Percentiles rank a stretch among this genome's conserved stretches.
phyloP scores from a whole-genome alignment of 2,329 filamentous ascomycete species.

The Elsinoe arachidis region DNA sequence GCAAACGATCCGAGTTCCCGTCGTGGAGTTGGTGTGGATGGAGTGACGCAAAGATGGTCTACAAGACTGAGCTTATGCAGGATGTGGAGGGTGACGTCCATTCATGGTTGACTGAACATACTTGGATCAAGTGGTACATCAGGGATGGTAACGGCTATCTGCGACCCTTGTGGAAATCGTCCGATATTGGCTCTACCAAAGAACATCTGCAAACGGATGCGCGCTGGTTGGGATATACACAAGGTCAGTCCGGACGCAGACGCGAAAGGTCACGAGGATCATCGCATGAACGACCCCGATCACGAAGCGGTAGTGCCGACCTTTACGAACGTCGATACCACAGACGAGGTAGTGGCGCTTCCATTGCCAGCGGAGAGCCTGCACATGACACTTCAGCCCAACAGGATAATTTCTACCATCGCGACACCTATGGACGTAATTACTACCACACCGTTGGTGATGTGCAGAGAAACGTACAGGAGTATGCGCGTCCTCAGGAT shows the following conservation, averaged over 20 bases:
- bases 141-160: constrained; percentile 27
- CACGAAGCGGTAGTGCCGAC: too few species aligned
- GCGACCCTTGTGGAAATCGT: constrained; percentile 24
- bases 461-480: background rate
- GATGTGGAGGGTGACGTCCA: constrained; percentile 24
- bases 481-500: background rate
- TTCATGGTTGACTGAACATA: constrained; percentile 29
- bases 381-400: background rate
- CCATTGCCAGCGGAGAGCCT: background rate
- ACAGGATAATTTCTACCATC: background rate
- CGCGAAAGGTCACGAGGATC: background rate
- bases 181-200: background rate
- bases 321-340: background rate
- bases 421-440: background rate
- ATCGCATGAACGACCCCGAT: background rate
- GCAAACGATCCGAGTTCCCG: constrained; percentile 22
- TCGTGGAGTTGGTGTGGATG: constrained; percentile 33
- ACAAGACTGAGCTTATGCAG: constrained; percentile 19
- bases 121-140: constrained; percentile 32
- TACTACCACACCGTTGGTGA: background rate
- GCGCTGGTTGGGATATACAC: constrained; percentile 4
- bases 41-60: constrained; percentile 19
- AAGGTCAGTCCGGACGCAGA: background rate
- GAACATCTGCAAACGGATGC: background rate
- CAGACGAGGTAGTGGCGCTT: background rate